Conservation (phyloP, 345 rosid genomes). For the Gossypium australe region DNA sequence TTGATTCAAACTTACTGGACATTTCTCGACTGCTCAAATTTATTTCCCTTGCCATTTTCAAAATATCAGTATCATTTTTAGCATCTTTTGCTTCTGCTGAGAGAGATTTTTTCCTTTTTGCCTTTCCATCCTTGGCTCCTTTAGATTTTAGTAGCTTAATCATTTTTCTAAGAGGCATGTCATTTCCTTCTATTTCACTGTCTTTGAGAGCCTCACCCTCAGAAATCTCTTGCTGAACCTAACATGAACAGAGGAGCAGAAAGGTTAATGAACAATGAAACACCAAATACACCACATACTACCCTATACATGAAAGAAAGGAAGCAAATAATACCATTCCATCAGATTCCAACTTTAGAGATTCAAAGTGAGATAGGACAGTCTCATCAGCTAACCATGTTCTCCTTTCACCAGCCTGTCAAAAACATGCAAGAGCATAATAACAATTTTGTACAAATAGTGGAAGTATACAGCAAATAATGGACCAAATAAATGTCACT, state of each 20-base stretch:
- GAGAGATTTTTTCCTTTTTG: conserved; percentile 39
- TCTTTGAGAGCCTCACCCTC: conserved; percentile 47
- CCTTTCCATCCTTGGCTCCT: conserved; percentile 53
- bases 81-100: conserved; percentile 40
- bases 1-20: conserved; percentile 58
- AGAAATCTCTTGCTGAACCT: conserved; percentile 42
- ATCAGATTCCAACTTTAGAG: conserved; percentile 55
- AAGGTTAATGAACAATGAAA: conserved; percentile 11
- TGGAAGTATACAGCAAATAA: not conserved
- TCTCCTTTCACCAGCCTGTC: conserved; percentile 52
- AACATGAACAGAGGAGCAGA: conserved; percentile 21
- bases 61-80: conserved; percentile 68
- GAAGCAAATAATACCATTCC: conserved; percentile 41
- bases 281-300: conserved; percentile 8
- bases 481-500: not conserved
- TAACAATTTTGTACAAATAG: not conserved
- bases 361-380: conserved; percentile 61
- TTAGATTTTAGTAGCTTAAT: conserved; percentile 62
- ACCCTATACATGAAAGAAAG: conserved; percentile 12
- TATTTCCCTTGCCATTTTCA: conserved; percentile 88
- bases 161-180: conserved; percentile 72
- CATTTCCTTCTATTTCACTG: conserved; percentile 67
- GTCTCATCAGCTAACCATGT: conserved; percentile 85
- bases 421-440: conserved; percentile 20
- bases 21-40: conserved; percentile 53